These are phyloP conservation scores for Fusarium armeniacum DNA, from an alignment of 2,329 filamentous ascomycete species.

Conservation along the genomic window DNA sequence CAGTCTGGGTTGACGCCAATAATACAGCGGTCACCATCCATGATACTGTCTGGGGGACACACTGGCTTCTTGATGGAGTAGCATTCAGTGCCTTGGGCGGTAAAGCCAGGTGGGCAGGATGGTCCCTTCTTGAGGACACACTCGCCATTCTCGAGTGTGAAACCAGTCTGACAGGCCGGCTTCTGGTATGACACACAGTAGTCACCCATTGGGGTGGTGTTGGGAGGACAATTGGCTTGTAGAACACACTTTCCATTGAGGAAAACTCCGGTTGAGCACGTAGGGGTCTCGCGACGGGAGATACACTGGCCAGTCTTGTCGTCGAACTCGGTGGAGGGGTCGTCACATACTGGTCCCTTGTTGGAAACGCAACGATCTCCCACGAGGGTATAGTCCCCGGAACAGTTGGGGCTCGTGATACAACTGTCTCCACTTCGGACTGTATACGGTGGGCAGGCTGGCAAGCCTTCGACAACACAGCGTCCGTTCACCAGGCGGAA, in stretches of 20 bases:
- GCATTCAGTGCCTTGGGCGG: neutral
- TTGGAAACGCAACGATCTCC: neutral
- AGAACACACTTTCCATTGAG: neutral
- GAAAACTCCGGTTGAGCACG: neutral
- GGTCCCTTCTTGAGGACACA: constrained; percentile 7
- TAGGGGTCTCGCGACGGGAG: neutral
- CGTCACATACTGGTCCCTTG: neutral
- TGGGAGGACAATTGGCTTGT: neutral
- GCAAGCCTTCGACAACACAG: neutral
- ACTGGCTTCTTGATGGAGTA: neutral
- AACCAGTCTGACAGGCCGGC: neutral
- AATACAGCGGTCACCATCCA: constrained; percentile 4
- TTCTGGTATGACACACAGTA: constrained; percentile 12
- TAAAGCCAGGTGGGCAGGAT: neutral
- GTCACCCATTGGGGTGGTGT: constrained; percentile 1
- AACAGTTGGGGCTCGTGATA: neutral
- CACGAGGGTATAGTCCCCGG: neutral
- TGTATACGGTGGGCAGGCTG: neutral
- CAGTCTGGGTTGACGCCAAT: constrained; percentile 5
- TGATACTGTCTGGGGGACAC: neutral
- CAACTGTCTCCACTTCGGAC: neutral
- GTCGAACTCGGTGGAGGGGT: neutral
- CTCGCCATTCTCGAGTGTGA: constrained; percentile 3
- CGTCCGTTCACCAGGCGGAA: neutral
- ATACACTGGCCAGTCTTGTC: neutral